These are phyloP conservation scores for Setomelanomma holmii DNA, from an alignment of 2,329 filamentous ascomycete species.

Conservation along the genomic window DNA sequence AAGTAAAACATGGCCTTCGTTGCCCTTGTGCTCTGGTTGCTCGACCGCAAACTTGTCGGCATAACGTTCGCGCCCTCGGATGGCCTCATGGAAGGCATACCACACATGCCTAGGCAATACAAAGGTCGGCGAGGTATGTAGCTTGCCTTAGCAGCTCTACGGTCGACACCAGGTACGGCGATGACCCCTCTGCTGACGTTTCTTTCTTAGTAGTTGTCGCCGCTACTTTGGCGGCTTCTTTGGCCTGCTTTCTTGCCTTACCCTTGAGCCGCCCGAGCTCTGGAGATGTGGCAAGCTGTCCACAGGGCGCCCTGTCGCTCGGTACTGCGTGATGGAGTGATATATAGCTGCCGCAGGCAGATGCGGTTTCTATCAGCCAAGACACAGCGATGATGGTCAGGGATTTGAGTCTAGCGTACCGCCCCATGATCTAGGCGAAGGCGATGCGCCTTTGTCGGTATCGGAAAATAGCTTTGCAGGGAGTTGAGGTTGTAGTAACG, in stretches of 20 bases:
- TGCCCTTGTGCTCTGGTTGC: not conserved
- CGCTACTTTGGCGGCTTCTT: not conserved
- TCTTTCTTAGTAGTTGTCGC: too few relatives aligned
- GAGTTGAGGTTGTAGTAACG: too few relatives aligned
- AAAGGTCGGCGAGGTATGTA: not conserved
- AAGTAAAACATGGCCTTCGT: not conserved
- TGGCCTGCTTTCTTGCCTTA: not conserved
- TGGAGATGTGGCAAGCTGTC: too few relatives aligned
- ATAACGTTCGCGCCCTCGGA: not conserved
- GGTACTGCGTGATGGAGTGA: not conserved
- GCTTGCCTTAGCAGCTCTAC: not conserved
- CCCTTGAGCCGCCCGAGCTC: not conserved
- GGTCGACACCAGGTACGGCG: not conserved
- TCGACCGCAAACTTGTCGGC: not conserved
- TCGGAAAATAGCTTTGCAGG: too few relatives aligned
- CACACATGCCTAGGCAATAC: not conserved
- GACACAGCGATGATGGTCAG: not conserved
- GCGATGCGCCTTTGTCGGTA: too few relatives aligned
- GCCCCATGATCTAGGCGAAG: not conserved
- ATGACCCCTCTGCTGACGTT: too few relatives aligned
- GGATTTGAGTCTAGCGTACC: not conserved
- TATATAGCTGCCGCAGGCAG: not conserved
- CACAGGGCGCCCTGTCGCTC: too few relatives aligned
- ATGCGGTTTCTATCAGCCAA: not conserved
- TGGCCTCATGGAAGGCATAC: not conserved